Evolutionary conservation across 208 protist genomes (phyloP).

Genomic region (Leishmania amazonensis): DNA sequence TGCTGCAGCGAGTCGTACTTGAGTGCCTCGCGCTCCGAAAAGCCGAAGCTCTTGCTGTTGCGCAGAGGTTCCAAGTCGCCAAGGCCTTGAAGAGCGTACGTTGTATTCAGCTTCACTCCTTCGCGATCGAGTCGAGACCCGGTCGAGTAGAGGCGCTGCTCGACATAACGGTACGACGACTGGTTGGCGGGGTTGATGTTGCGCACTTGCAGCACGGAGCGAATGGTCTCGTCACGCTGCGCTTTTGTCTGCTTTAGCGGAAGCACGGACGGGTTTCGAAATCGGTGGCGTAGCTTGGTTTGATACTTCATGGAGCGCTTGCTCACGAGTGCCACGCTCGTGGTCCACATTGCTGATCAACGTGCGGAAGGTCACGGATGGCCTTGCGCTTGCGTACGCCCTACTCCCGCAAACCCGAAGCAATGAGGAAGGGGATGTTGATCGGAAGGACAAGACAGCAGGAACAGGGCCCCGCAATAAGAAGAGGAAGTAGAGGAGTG

Average conservation of each 20-base stretch:
- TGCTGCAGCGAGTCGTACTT: constrained; percentile 78
- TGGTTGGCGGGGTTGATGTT: constrained; percentile 58
- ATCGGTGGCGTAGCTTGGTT: constrained; percentile 80
- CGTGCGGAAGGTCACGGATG: not conserved
- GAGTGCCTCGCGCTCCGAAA: constrained; percentile 74
- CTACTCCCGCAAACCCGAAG: not conserved
- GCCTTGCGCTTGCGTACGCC: not conserved
- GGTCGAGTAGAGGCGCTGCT: constrained; percentile 81
- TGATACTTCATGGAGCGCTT: constrained; percentile 58
- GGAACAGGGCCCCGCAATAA: not conserved
- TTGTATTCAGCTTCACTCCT: constrained; percentile 80
- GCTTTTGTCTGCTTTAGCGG: constrained; percentile 72
- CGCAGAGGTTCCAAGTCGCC: constrained; percentile 87
- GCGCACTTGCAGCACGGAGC: constrained; percentile 45
- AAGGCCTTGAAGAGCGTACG: constrained; percentile 87
- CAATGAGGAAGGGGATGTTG: not conserved
- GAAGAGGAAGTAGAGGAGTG: not conserved
- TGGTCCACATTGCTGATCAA: constrained; percentile 20
- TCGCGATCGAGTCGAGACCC: constrained; percentile 82
- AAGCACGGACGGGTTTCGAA: constrained; percentile 69
- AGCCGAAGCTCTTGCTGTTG: constrained; percentile 84
- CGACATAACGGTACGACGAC: constrained; percentile 70
- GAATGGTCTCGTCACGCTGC: constrained; percentile 80
- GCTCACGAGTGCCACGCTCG: constrained; percentile 28
- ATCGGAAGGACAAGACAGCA: not conserved